Evolutionary conservation across 306 rosid species (phyloP), one percentile per base, ranked within the genome.

Genomic region (Macrotyloma uniflorum): DNA sequence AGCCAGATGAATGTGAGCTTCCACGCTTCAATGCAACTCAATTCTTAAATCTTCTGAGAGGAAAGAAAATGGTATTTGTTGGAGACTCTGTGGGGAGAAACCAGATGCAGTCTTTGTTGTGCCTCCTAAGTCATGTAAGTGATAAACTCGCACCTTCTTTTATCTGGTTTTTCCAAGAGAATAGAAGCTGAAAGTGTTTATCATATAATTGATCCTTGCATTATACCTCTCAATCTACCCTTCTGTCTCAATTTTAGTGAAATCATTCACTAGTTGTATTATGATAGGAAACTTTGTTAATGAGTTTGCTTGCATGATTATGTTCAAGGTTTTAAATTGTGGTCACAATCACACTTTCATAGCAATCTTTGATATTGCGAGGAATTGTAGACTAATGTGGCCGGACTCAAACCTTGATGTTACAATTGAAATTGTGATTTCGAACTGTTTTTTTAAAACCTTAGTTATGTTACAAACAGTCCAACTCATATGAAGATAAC

Each of bases 61-160:
- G 93, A 36, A 95, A 95, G 82, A 90, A 93, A 3, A 47, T 95
- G 55, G 98, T 85, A 50, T 95, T 95, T 77, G 93, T 93, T 33
- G 99, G 99, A 5, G 99, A 95, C 59, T 93, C 98, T 0, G 97
- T 93, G 5, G 96, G 93, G 12, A 90, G 85, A 36, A 95, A 95
- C 57, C 98, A 95, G 80, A 84, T 95, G 93, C 87, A 82, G 66
- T 95, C 99, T 35, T 70, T 95, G 83, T 38, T 93, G 68, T 95
- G 99, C 88, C 96, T 95, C 79, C 71, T 95, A 15, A 57, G 42
- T 76, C 50, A 70, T 15, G 89, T 86, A 86, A 82, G 86, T 75
- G 2, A 26, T 18, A 11, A 35, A 67, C 11, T 78, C 43, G 45
- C 20, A 45, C 57, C 30, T 13, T 50, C 0, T 18, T 11, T 73